These are phyloP conservation scores for Peronospora farinosa DNA, from an alignment of 352 stramenopile species.

Conservation along the genomic window DNA sequence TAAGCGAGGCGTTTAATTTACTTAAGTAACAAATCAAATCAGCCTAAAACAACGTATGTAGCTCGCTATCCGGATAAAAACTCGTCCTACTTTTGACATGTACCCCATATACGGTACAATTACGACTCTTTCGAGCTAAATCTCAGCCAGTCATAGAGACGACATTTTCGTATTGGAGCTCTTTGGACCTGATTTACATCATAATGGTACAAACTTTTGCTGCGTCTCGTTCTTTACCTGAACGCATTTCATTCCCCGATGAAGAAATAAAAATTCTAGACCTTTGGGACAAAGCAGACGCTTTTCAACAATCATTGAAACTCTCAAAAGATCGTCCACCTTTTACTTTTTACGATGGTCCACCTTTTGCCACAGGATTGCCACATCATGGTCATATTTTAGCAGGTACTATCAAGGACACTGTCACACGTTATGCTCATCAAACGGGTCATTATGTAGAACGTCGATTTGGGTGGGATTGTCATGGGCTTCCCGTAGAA, in stretches of 20 bases:
- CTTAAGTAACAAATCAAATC: too few relatives aligned
- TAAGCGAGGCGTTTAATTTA: too few relatives aligned
- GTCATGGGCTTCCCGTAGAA: conserved; percentile 98
- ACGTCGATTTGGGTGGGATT: conserved; percentile 98
- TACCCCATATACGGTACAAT: too few relatives aligned
- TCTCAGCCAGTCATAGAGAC: too few relatives aligned
- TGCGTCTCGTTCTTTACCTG: conserved; percentile 58
- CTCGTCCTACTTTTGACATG: too few relatives aligned
- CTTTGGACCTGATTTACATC: too few relatives aligned
- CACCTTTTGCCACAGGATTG: conserved; percentile 97
- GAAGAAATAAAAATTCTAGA: conserved; percentile 71
- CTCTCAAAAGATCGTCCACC: conserved; percentile 90
- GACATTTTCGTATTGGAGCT: too few relatives aligned
- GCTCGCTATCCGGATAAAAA: too few relatives aligned
- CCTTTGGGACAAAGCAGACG: conserved; percentile 83
- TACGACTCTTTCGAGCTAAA: too few relatives aligned
- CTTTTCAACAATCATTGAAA: conserved; percentile 88
- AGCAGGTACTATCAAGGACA: conserved; percentile 99
- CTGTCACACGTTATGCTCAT: conserved; percentile 98
- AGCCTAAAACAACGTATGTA: too few relatives aligned
- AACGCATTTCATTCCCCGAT: conserved; percentile 83
- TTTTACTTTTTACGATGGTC: conserved; percentile 99
- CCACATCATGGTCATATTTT: conserved; percentile 98
- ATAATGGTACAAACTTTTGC: conserved; percentile 21
- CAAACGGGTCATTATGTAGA: conserved; percentile 96